Evolutionary conservation across 1,139 yeast genomes (phyloP).

Genomic region (Candida sp.): DNA sequence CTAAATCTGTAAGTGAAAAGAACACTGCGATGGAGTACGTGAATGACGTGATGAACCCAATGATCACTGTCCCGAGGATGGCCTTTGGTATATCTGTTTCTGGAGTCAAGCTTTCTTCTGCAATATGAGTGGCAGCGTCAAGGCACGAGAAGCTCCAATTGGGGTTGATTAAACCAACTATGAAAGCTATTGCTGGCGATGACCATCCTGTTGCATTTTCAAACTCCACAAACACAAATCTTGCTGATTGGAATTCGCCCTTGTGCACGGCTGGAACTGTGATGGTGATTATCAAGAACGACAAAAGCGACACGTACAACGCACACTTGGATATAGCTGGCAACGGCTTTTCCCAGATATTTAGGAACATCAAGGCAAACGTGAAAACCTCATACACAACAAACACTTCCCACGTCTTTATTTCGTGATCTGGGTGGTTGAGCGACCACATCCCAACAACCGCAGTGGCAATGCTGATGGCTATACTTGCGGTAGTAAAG

Average conservation of each 20-base stretch:
- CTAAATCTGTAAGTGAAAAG: conserved; percentile 58
- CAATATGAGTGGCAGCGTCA: conserved; percentile 74
- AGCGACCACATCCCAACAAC: conserved; percentile 59
- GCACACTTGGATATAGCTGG: conserved; percentile 58
- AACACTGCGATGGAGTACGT: conserved; percentile 65
- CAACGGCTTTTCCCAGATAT: conserved; percentile 60
- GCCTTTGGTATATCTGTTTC: conserved; percentile 66
- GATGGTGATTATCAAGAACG: conserved; percentile 58
- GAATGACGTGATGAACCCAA: conserved; percentile 67
- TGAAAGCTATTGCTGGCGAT: conserved; percentile 61
- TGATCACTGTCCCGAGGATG: conserved; percentile 67
- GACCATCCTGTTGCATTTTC: conserved; percentile 72
- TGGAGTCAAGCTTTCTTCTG: conserved; percentile 65
- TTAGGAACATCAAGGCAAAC: conserved; percentile 50
- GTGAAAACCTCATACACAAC: conserved; percentile 49
- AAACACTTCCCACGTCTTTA: conserved; percentile 62
- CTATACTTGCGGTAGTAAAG: conserved; percentile 58
- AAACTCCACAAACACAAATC: conserved; percentile 65
- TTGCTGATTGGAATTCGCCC: conserved; percentile 58
- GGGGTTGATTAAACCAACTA: conserved; percentile 71
- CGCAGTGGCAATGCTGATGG: conserved; percentile 51
- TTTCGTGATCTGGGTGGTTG: conserved; percentile 43
- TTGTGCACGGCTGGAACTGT: conserved; percentile 55
- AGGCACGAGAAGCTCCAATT: conserved; percentile 74
- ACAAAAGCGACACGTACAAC: conserved; percentile 55